These are phyloP conservation scores for Aleurites moluccanus DNA, from an alignment of 441 rosid genomes.

Conservation along the genomic window DNA sequence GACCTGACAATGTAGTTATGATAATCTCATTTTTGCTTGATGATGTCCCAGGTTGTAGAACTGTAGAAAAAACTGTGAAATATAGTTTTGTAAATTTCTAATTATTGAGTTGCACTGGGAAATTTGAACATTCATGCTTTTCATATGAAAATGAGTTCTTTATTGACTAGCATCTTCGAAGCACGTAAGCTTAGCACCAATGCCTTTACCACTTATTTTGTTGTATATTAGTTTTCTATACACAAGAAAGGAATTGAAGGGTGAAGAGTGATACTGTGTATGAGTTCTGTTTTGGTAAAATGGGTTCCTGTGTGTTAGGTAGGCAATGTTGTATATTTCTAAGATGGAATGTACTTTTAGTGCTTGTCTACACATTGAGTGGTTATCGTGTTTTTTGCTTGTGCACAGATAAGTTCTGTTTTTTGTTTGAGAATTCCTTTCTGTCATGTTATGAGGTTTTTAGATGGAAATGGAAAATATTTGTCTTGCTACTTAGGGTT, in stretches of 20 bases:
- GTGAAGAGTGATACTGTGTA: background rate
- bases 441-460: background rate
- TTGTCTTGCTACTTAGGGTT: background rate
- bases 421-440: background rate
- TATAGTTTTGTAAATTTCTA: background rate
- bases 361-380: background rate
- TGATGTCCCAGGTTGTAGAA: background rate
- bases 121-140: background rate
- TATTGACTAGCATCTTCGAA: background rate
- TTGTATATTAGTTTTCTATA: background rate
- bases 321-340: background rate
- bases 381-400: background rate
- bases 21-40: background rate
- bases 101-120: background rate
- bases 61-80: background rate
- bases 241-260: background rate
- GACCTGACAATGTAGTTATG: background rate
- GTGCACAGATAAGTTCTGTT: background rate
- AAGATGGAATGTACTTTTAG: background rate
- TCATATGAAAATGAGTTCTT: conserved; percentile 1
- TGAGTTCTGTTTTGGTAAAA: background rate
- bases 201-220: background rate
- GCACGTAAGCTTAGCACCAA: background rate
- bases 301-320: background rate
- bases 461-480: background rate